Evolutionary conservation across 2,329 filamentous ascomycete genomes (phyloP).

Genomic region (Pyrenochaeta sp.): DNA sequence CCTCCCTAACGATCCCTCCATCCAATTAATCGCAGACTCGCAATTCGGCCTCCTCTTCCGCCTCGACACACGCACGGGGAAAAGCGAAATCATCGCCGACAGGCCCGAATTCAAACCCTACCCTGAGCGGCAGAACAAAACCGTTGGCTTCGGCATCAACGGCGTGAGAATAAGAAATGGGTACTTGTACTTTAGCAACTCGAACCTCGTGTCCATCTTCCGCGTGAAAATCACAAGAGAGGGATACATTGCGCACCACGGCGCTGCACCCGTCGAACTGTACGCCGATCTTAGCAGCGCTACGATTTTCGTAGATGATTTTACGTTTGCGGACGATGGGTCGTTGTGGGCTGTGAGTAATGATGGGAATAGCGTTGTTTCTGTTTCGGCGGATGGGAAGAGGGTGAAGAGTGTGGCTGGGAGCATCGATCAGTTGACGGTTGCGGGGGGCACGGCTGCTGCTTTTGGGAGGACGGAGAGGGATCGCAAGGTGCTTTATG

Average conservation of each 20-base stretch:
- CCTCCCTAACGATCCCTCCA: neutral
- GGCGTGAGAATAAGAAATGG: conserved; percentile 8
- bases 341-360: conserved; percentile 13
- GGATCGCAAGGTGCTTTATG: conserved; percentile 13
- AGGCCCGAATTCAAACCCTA: conserved; percentile 11
- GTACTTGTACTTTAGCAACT: conserved; percentile 14
- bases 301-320: conserved; percentile 15
- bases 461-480: conserved; percentile 9
- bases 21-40: conserved; percentile 10
- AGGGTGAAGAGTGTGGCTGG: conserved; percentile 6
- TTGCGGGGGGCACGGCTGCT: conserved; percentile 11
- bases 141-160: conserved; percentile 14
- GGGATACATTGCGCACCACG: conserved; percentile 10
- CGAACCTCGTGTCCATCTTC: conserved; percentile 12
- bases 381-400: conserved; percentile 1
- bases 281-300: conserved; percentile 9
- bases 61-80: conserved; percentile 8
- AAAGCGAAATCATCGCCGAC: conserved; percentile 12
- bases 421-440: conserved; percentile 4
- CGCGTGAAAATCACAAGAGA: conserved; percentile 7
- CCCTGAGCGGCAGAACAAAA: conserved; percentile 12
- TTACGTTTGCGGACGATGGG: conserved; percentile 7
- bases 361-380: conserved; percentile 11
- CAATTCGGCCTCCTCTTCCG: conserved; percentile 11
- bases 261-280: conserved; percentile 7